These are phyloP conservation scores for Saposhnikovia divaricata DNA, from an alignment of 129 eudicot genomes.

Conservation along the genomic window DNA sequence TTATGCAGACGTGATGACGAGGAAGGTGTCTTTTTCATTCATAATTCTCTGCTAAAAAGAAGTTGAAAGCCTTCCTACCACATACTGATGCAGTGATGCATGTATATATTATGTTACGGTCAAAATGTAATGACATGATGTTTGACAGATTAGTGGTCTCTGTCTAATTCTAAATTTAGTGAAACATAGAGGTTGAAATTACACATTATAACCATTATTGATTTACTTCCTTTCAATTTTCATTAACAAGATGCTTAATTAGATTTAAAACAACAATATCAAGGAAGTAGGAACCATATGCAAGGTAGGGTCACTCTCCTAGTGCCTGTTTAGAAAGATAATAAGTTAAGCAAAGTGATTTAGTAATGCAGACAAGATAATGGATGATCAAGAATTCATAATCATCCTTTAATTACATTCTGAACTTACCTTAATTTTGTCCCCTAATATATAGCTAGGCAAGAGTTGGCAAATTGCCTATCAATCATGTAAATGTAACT, in stretches of 20 bases:
- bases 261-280: neutral
- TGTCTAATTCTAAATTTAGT: neutral
- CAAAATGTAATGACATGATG: neutral
- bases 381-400: neutral
- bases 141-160: conserved; percentile 1
- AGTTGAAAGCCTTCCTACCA: conserved; percentile 2
- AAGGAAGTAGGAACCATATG: neutral
- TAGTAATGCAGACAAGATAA: conserved; percentile 3
- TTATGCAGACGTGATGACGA: neutral
- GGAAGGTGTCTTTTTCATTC: neutral
- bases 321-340: neutral
- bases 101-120: neutral
- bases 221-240: neutral
- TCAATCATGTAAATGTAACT: too few species aligned
- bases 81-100: neutral
- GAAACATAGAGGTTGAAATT: neutral
- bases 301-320: neutral
- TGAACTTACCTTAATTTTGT: neutral
- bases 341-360: conserved; percentile 1
- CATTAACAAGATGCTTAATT: neutral
- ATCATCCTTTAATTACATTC: neutral
- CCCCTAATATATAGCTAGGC: neutral
- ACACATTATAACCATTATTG: neutral
- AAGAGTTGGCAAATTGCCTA: too few species aligned
- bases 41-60: neutral